A percentile compares a stretch with the other conserved stretches of the same genome.
phyloP scores from a whole-genome alignment of 2,329 filamentous ascomycete species.

The Colletotrichum tabaci region DNA sequence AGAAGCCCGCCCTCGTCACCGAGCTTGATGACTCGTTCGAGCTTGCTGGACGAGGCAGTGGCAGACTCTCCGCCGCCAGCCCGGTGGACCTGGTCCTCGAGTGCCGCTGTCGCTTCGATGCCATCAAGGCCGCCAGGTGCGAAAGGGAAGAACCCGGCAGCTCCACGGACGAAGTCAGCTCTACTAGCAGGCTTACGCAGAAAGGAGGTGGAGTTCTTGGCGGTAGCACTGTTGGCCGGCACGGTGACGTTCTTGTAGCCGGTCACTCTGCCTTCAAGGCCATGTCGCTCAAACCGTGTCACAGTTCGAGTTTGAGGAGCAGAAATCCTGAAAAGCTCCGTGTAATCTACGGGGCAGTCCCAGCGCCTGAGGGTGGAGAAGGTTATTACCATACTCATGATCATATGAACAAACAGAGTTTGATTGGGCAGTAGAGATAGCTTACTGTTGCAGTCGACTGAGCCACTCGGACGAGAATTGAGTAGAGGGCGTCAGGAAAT shows the following conservation, averaged over 20 bases:
- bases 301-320: conserved; percentile 96
- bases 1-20: conserved; percentile 83
- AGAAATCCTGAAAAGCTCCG: conserved; percentile 88
- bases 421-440: not conserved
- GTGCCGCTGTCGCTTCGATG: conserved; percentile 86
- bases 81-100: conserved; percentile 80
- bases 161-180: conserved; percentile 93
- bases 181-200: conserved; percentile 87
- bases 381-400: not conserved
- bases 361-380: conserved; percentile 66
- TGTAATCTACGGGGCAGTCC: conserved; percentile 85
- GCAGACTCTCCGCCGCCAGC: conserved; percentile 57
- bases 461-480: conserved; percentile 90
- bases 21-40: conserved; percentile 91
- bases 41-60: conserved; percentile 65
- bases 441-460: conserved; percentile 85
- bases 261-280: conserved; percentile 91
- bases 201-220: conserved; percentile 95
- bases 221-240: conserved; percentile 88
- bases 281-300: conserved; percentile 91
- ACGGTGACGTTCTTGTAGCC: conserved; percentile 96
- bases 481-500: conserved; percentile 84
- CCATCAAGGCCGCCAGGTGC: conserved; percentile 90
- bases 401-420: not conserved
- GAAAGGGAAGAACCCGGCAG: conserved; percentile 94